These are phyloP conservation scores for Yamadazyma buinensis DNA, from an alignment of 1,139 yeast genomes.

Conservation along the genomic window DNA sequence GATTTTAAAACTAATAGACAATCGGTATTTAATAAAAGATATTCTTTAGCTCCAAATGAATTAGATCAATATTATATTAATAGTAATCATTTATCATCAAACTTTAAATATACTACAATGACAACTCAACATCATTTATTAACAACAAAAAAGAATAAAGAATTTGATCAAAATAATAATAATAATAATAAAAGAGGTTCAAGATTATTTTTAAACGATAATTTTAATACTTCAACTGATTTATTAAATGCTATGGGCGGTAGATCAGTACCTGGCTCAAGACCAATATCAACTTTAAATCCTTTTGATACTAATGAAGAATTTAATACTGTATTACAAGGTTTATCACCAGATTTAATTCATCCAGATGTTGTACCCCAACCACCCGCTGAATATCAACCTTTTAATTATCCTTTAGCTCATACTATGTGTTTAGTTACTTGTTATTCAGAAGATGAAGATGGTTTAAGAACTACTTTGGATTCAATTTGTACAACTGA, in stretches of 20 bases:
- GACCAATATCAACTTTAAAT: slow-evolving; percentile 32
- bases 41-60: slow-evolving; percentile 40
- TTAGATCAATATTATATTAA: slow-evolving; percentile 39
- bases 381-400: slow-evolving; percentile 86
- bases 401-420: slow-evolving; percentile 82
- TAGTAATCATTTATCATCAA: slow-evolving; percentile 34
- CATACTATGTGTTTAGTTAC: slow-evolving; percentile 85
- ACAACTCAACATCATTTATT: slow-evolving; percentile 49
- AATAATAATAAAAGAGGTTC: slow-evolving; percentile 13
- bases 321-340: slow-evolving; percentile 29
- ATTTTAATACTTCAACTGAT: slow-evolving; percentile 32
- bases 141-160: slow-evolving; percentile 11
- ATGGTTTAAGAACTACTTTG: slow-evolving; percentile 78
- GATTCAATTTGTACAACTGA: slow-evolving; percentile 92
- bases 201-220: slow-evolving; percentile 30
- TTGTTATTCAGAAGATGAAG: slow-evolving; percentile 90
- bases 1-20: slow-evolving; percentile 46
- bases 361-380: slow-evolving; percentile 76
- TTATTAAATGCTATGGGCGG: slow-evolving; percentile 16
- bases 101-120: slow-evolving; percentile 54
- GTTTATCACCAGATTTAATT: slow-evolving; percentile 68
- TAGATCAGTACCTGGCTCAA: slow-evolving; percentile 8
- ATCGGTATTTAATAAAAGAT: slow-evolving; percentile 38
- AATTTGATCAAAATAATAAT: slow-evolving; percentile 8
- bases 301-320: slow-evolving; percentile 42